Evolutionary conservation across 2,329 filamentous ascomycete genomes (phyloP).

Genomic region (Botrytis squamosa): DNA sequence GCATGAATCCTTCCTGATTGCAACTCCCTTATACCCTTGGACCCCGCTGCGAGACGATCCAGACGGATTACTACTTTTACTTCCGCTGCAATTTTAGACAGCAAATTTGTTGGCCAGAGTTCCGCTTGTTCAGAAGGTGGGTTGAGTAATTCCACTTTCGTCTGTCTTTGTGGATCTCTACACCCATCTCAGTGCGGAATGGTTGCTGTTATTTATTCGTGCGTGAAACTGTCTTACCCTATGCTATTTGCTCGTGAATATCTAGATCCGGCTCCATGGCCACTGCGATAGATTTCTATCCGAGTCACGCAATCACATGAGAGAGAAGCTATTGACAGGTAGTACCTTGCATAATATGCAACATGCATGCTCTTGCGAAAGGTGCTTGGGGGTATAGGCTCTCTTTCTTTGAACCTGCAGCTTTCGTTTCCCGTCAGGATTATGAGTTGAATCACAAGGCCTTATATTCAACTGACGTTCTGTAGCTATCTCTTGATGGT

Average conservation of each 20-base stretch:
- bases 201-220: neutral
- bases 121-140: conserved; percentile 15
- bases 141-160: conserved; percentile 19
- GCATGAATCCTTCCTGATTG: conserved; percentile 20
- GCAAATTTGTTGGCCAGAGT: conserved; percentile 3
- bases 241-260: conserved; percentile 1
- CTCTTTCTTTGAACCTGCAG: neutral
- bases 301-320: neutral
- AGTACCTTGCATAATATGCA: conserved; percentile 11
- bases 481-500: neutral
- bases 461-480: conserved; percentile 8
- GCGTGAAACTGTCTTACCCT: neutral
- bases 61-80: conserved; percentile 10
- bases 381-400: neutral
- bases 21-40: conserved; percentile 11
- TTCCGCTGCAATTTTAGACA: conserved; percentile 17
- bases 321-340: neutral
- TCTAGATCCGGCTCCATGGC: neutral
- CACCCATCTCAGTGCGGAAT: neutral
- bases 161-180: conserved; percentile 10
- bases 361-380: conserved; percentile 1
- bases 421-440: neutral
- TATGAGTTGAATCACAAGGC: neutral
- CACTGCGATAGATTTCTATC: neutral
- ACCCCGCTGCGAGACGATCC: conserved; percentile 18